Evolutionary conservation across 202 grass and related monocot species (phyloP), one percentile per base, ranked within the genome.

Genomic region (Setaria italica): DNA sequence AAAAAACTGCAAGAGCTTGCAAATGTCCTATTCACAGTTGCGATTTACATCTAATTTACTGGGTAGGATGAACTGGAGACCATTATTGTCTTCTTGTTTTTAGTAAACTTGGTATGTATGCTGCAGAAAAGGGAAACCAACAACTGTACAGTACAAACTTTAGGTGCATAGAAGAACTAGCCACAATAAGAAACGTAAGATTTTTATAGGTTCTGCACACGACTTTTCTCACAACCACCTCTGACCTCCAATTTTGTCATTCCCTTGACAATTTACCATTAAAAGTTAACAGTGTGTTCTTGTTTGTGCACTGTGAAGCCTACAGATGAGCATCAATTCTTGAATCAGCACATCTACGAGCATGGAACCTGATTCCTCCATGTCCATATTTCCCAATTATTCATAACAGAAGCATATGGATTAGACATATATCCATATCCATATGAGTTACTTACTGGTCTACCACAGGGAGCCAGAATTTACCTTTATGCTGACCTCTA

Each of bases 401-500:
- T 25, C 53, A 69, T 21, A 70, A 21, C 51, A 82, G 21, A 37
- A 4, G 35, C 35, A 37, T 37, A 37, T 37, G 35, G 35, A 41
- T 41, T 41, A 46, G 42, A 25, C 6, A 46, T 6, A 53, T 46
- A n/a, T 41, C 39, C 39, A 41, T 6, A n/a, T 76, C 5, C 11
- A 42, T 3, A 21, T 2, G 4, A 54, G 12, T 12, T 13, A 80
- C 32, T 55, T 39, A 10, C 16, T 10, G 12, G 14, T 20, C 30
- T 32, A 41, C 47, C 29, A 55, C 29, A 1, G 6, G 0, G n/a
- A 88, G 17, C 30, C 47, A 80, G 25, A 74, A 78, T 49, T 56
- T 92, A 98, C 95, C 91, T 64, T 33, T 46, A 98, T 49, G 78
- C 81, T 84, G 16, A 95, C 79, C n/a, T 68, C 87, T 42, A 95